phyloP scores from a whole-genome alignment of 2,329 filamentous ascomycete genomes.

The Leptosphaerulina australis region DNA sequence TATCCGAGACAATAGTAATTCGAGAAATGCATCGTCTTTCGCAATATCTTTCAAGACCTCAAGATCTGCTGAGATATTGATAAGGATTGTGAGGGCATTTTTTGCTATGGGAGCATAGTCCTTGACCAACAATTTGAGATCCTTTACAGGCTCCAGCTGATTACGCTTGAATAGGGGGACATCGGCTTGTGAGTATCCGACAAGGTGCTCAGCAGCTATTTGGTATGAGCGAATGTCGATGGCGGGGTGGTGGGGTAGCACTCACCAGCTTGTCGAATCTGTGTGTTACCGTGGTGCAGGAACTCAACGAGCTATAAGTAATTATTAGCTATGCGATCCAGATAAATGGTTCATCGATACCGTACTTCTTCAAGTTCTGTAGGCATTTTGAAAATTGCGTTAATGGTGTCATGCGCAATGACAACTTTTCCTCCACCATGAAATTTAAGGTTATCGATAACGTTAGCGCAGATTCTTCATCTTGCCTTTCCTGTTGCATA shows the following conservation, averaged over 20 bases:
- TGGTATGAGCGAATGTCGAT: constrained; percentile 24
- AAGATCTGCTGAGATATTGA: constrained; percentile 80
- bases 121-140: constrained; percentile 83
- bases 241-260: constrained; percentile 32
- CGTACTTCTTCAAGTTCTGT: constrained; percentile 58
- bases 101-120: constrained; percentile 92
- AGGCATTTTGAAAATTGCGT: constrained; percentile 49
- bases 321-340: not conserved
- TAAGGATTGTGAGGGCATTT: constrained; percentile 86
- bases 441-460: constrained; percentile 46
- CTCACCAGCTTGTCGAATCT: constrained; percentile 80
- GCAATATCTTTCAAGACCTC: constrained; percentile 76
- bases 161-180: constrained; percentile 83
- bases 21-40: constrained; percentile 80
- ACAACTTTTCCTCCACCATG: constrained; percentile 32
- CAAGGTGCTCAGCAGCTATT: constrained; percentile 79
- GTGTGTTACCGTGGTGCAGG: constrained; percentile 87
- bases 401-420: constrained; percentile 24
- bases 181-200: constrained; percentile 80
- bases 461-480: constrained; percentile 3
- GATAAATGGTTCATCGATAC: not conserved
- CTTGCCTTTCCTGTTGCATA: not conserved
- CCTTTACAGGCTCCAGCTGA: constrained; percentile 77
- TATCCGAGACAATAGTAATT: constrained; percentile 73
- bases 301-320: constrained; percentile 80